phyloP scores from a whole-genome alignment of 2,329 filamentous ascomycete genomes.

The Aphanocladium album region DNA sequence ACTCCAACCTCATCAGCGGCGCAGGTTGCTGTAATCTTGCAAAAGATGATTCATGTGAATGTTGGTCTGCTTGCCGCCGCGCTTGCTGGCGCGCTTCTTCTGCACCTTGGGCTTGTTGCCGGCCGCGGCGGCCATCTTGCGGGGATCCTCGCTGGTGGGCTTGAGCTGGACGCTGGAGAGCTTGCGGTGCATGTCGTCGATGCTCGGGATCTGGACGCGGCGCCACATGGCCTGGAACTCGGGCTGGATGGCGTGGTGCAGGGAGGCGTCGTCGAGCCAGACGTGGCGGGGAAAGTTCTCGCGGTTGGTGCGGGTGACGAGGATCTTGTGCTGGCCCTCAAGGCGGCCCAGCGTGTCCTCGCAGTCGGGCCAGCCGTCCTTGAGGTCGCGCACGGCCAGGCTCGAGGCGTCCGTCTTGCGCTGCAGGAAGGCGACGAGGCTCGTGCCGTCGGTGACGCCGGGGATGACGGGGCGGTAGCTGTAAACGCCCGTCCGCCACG shows the following conservation, averaged over 20 bases:
- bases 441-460: constrained; percentile 70
- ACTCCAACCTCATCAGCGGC: constrained; percentile 30
- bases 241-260: constrained; percentile 69
- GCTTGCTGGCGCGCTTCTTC: constrained; percentile 62
- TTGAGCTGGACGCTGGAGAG: constrained; percentile 74
- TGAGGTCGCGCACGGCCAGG: constrained; percentile 81
- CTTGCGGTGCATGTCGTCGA: constrained; percentile 72
- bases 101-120: constrained; percentile 64
- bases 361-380: constrained; percentile 91
- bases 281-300: constrained; percentile 81
- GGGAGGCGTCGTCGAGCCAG: constrained; percentile 79
- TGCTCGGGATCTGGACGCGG: constrained; percentile 68
- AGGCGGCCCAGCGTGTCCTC: constrained; percentile 72
- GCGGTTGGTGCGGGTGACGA: constrained; percentile 89
- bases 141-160: constrained; percentile 75
- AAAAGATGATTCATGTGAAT: constrained; percentile 79
- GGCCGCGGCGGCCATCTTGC: constrained; percentile 33
- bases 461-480: constrained; percentile 75
- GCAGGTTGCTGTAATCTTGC: constrained; percentile 60
- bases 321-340: constrained; percentile 70
- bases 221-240: constrained; percentile 85
- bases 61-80: constrained; percentile 78
- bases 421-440: constrained; percentile 77
- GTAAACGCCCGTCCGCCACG: constrained; percentile 68
- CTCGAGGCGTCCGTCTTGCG: constrained; percentile 74